Conservation (phyloP, 23 red algal genomes). For the Gracilaria domingensis region DNA sequence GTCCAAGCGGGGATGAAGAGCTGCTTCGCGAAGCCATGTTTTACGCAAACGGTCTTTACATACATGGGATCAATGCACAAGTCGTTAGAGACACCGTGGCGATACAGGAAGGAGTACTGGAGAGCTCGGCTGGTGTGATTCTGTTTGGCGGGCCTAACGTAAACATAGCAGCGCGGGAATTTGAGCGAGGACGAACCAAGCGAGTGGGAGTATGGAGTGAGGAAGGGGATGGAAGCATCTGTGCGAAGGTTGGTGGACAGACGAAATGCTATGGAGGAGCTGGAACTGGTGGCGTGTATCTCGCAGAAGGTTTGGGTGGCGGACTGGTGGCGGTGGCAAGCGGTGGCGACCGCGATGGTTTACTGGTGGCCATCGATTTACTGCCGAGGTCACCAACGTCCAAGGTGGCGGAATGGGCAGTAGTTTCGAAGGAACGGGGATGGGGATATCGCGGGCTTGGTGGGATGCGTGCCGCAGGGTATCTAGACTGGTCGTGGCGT, state of each 20-base stretch:
- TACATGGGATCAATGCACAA: slow-evolving; percentile 42
- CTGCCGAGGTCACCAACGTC: slow-evolving; percentile 49
- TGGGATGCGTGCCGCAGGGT: slow-evolving; percentile 42
- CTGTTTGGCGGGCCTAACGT: slow-evolving; percentile 37
- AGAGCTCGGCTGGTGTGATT: slow-evolving; percentile 3
- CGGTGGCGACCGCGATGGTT: slow-evolving; percentile 22
- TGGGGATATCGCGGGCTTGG: slow-evolving; percentile 52
- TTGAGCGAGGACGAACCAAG: not conserved
- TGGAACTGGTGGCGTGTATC: slow-evolving; percentile 55
- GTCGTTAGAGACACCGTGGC: slow-evolving; percentile 6
- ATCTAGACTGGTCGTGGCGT: slow-evolving; percentile 41
- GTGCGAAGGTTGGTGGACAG: not conserved
- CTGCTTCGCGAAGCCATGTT: not conserved
- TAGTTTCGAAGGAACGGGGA: slow-evolving; percentile 27
- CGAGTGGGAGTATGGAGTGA: slow-evolving; percentile 21
- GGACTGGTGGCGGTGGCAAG: slow-evolving; percentile 3
- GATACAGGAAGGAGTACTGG: not conserved
- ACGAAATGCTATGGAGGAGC: slow-evolving; percentile 3
- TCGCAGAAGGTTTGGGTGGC: slow-evolving; percentile 23
- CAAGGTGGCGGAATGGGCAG: slow-evolving; percentile 52
- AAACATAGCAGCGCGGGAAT: slow-evolving; percentile 32
- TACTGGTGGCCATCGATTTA: slow-evolving; percentile 21
- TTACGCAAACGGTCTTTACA: slow-evolving; percentile 49
- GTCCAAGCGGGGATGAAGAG: slow-evolving; percentile 31
- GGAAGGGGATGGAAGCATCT: not conserved